A percentile compares a stretch with the other conserved stretches of the same genome.
phyloP scores from a whole-genome alignment of 169 alveolate species.

The Toxoplasma gondii region DNA sequence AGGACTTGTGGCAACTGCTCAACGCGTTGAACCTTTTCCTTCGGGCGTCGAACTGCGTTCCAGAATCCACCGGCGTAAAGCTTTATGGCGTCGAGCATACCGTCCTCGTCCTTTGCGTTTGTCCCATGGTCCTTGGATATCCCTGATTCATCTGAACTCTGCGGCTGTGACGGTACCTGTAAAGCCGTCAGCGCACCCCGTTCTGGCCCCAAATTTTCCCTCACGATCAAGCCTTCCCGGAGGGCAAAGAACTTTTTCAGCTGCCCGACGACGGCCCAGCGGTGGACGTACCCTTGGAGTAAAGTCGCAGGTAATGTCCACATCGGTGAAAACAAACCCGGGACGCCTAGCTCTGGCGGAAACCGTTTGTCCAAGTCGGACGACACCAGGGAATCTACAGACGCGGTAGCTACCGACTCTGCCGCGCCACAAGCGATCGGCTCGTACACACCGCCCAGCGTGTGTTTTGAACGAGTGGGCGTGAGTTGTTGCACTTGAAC shows the following conservation, averaged over 20 bases:
- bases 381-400: not conserved
- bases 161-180: no score
- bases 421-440: no score
- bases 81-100: not conserved
- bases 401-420: not conserved
- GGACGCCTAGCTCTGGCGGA: not conserved
- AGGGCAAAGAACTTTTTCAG: not conserved
- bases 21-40: conserved; percentile 1
- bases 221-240: not conserved
- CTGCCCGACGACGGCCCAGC: not conserved
- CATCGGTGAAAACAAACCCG: not conserved
- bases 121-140: not conserved
- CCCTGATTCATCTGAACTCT: not conserved
- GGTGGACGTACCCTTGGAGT: not conserved
- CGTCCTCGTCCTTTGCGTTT: not conserved
- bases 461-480: no score
- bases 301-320: not conserved
- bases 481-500: no score
- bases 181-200: no score
- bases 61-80: not conserved
- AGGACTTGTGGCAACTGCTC: not conserved
- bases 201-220: not conserved
- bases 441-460: not conserved
- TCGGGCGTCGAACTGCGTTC: not conserved
- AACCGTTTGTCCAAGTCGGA: not conserved